Evolutionary conservation across 1,139 yeast species (phyloP).

Genomic region (Saccharomyces pastorianus): DNA sequence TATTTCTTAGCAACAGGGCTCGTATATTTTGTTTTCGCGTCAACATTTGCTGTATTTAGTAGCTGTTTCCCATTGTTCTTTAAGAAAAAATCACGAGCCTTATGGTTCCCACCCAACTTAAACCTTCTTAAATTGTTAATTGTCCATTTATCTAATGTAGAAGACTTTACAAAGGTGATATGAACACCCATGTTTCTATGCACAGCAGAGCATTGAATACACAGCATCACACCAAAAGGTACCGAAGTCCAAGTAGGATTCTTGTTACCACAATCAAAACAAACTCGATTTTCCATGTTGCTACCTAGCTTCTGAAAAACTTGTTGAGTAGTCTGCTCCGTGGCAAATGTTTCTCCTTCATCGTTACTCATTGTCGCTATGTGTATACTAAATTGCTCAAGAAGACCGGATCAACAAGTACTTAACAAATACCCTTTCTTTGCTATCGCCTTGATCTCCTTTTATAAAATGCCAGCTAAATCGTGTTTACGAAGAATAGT

Average conservation of each 20-base stretch:
- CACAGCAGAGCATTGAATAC: slow-evolving; percentile 93
- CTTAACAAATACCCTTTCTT: not conserved
- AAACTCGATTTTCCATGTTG: slow-evolving; percentile 60
- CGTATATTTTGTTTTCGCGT: slow-evolving; percentile 73
- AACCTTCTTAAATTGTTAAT: slow-evolving; percentile 79
- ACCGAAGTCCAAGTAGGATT: slow-evolving; percentile 99
- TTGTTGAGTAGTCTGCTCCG: slow-evolving; percentile 28
- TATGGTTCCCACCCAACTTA: slow-evolving; percentile 87
- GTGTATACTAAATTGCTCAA: not conserved
- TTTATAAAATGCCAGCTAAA: not conserved
- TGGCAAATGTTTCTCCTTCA: slow-evolving; percentile 29
- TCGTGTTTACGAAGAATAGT: not conserved
- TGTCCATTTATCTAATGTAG: slow-evolving; percentile 90
- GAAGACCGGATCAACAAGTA: not conserved
- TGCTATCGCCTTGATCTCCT: not conserved
- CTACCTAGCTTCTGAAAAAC: slow-evolving; percentile 28
- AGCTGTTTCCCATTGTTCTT: slow-evolving; percentile 79
- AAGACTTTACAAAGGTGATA: slow-evolving; percentile 86
- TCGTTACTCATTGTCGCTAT: slow-evolving; percentile 8
- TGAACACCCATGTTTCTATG: slow-evolving; percentile 96
- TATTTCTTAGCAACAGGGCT: slow-evolving; percentile 71
- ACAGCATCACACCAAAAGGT: slow-evolving; percentile 86
- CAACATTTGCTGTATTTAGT: slow-evolving; percentile 40
- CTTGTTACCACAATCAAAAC: slow-evolving; percentile 89
- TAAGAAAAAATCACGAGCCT: slow-evolving; percentile 71